Evolutionary conservation across 1,284 basidiomycete species (phyloP), one percentile per base, ranked within the genome.

Genomic region (Apiotrichum siamense): DNA sequence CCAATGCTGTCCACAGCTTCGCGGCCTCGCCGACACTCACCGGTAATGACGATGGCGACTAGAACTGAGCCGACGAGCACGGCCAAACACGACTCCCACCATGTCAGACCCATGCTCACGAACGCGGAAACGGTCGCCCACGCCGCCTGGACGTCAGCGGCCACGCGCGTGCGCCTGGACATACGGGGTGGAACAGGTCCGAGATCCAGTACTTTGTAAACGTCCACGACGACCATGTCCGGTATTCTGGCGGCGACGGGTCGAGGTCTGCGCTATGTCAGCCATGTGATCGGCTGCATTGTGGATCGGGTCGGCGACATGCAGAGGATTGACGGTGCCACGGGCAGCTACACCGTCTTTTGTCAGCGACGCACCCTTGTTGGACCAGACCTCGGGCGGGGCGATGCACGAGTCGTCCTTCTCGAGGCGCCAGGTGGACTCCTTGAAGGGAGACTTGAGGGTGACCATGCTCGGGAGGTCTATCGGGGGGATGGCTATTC

Each of bases 391-490:
- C 27, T 64, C 49, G 10, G 63, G 60, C 11, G 67, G 66, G 1
- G 67, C 67, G 41, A 70, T 65, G 41, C 63, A 62, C 38, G 62
- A 64, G 17, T 66, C 64, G 49, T 70, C 62, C 58, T 66, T 68
- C 39, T 65, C 66, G 38, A 70, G 49, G 20, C 61, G 58, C 66
- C 66, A 67, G 38, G 20, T 36, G 20, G 27, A n/a, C 39, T 35
- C 37, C 20, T 46, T 46, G 38, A 47, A 33, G 13, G 40, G 31
- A n/a, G n/a, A n/a, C n/a, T n/a, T n/a, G n/a, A n/a, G n/a, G n/a
- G n/a, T n/a, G n/a, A n/a, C n/a, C n/a, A n/a, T n/a, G n/a, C n/a
- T n/a, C n/a, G n/a, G n/a, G n/a, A n/a, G n/a, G n/a, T n/a, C n/a
- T n/a, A n/a, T n/a, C n/a, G n/a, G n/a, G n/a, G n/a, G n/a, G n/a